Base-by-base conservation (phyloP, 768 basidiomycete genomes). In the Podaxis sp. region DNA sequence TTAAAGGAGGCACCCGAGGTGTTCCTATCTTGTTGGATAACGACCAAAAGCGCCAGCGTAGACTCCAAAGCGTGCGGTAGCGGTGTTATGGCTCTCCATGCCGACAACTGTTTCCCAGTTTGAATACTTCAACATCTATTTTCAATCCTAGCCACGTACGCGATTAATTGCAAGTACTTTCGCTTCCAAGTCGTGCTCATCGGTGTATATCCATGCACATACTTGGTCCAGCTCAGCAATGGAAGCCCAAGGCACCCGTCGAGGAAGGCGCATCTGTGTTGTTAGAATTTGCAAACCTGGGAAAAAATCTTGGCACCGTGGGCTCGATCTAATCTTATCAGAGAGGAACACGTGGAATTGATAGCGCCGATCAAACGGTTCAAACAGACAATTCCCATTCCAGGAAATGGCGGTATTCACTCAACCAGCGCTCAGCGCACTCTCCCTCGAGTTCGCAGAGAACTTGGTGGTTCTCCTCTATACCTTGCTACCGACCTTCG, bases 31-130 rank as follows among this genome's bases (percentile, higher is more conserved):
- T 88, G 82, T 9, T 82, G 69, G n/a, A 84, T 79, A 2, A 81
- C 85, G 19, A 79, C 78, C 22, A 95, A 74, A 17, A 94, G 74
- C 2, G 87, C 80, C 12, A 91, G 77, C 6, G 86, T 79, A 3
- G 90, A 88, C 55, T 93, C 92, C 28, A 95, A 79, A 0, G 93
- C 89, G 69, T 93, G 90, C 4, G 93, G 93, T n/a, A 94, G 82
- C 40, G 84, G 73, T 12, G 87, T 88, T 49, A 85, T 80, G n/a
- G 83, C 83, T 72, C 77, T 87, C 92, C 93, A 95, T 15, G 92
- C 90, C 39, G 90, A 85, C 61, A 94, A 74, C 92, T 93, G 68
- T 54, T 46, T 38, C 53, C 62, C 51, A 63, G 56, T 49, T 22
- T 26, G n/a, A 22, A 59, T 57, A 59, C 63, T 57, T 54, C 63